Base-by-base conservation (phyloP, 2,329 filamentous ascomycete genomes). In the Dactylellina cionopaga region DNA sequence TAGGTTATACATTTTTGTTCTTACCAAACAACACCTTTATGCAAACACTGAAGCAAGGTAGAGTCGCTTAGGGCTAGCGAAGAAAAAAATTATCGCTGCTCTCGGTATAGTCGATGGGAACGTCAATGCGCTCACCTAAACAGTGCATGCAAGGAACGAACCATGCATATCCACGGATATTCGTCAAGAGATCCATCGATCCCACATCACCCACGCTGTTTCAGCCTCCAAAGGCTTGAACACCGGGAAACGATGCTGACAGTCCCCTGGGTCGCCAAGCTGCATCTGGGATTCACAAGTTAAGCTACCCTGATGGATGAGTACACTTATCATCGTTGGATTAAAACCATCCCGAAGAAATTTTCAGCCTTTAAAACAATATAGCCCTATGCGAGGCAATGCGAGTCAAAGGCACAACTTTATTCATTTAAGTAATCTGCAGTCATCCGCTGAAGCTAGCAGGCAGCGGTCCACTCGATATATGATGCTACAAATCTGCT, bases 371-470 rank as follows among this genome's bases (percentile, higher is more conserved):
- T 3, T 27, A 25, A 22, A 19, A 29, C 2, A 17, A 19, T 59
- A 59, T 59, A 59, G 51, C 51, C 55, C 35, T 58, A 58, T 59
- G 39, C 55, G 37, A 25, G 35, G 55, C 31, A 35, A 46, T 25
- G 39, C 51, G n/a, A 55, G 35, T 27, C 19, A 19, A 41, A 44
- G 41, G 41, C 41, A 35, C 51, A 55, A 55, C 33, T 55, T 55
- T 55, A 31, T 31, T 35, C 51, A 55, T 27, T 35, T 29, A 27
- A 22, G 35, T 10, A 25, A 46, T 29, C 56, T 60, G 56, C 43
- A 41, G 56, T 60, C 56, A 60, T 33, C 56, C 29, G 15, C 39
- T 27, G 29, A 29, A 29, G 22, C 15, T 43, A 19, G 39, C 35
- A 39, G 5, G n/a, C 35, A 10, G 27, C 25, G 17, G 29, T 25